Base-by-base conservation (phyloP, 257 asterid species). In the Lycium ferocissimum region DNA sequence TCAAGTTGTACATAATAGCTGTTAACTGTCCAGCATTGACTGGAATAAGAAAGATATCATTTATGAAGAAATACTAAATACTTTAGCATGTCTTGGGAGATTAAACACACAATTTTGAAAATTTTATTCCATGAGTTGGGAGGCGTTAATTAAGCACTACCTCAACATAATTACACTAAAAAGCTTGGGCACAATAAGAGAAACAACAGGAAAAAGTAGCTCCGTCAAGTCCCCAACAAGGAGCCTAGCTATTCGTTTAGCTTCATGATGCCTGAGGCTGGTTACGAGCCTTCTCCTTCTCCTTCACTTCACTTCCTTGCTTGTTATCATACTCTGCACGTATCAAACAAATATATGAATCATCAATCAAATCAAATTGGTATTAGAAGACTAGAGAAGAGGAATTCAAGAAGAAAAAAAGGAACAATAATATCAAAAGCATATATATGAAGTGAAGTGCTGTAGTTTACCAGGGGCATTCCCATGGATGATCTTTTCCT, bases 251-350 rank as follows among this genome's bases (percentile, higher is more conserved):
- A 26, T 65, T 66, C 14, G 8, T 37, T 67, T 67, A 13, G 12
- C 2, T 35, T 79, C 66, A 67, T 14, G 56, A 79, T 2, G 59
- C 88, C 69, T 85, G 65, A 62, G 47, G 26, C 75, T 93, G 95
- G 86, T 94, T 83, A 11, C 95, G 90, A 26, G 92, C 90, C 59
- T 67, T 84, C 82, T 93, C 97, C 85, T 65, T 92, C 88, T 93
- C 97, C 91, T 93, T 93, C 83, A 93, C 95, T 84, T 91, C 91
- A 62, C 92, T 84, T 2, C 97, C 97, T 88, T 94, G 93, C 26
- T 70, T 80, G 8, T 85, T 79, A 33, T 86, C 93, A 65, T 88
- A 81, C 45, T 81, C 92, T 90, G n/a, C 75, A 37, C 35, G 13
- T 56, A 65, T 11, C 33, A 7, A 18, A 9, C 63, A 63, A 9